Conservation (phyloP, 2,329 filamentous ascomycete species). For the Alternaria triticimaculans region DNA sequence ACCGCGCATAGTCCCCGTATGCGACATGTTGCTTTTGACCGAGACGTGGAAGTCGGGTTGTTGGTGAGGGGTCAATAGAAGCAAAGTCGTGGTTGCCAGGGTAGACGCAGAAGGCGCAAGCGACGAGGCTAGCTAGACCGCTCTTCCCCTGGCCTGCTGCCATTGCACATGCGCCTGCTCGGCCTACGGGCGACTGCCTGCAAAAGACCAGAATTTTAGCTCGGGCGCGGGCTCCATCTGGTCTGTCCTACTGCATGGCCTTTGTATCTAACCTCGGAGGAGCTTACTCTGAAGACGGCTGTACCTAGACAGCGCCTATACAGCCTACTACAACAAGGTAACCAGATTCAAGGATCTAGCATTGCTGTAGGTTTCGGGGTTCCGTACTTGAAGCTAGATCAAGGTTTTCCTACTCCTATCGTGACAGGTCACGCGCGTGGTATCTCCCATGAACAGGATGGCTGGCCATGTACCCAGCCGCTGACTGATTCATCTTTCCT, state of each 20-base stretch:
- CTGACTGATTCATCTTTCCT: background rate
- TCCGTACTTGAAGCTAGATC: background rate
- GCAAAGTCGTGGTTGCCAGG: constrained; percentile 29
- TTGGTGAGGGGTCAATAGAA: constrained; percentile 28
- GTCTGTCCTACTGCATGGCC: background rate
- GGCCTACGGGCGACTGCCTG: background rate
- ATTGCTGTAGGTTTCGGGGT: background rate
- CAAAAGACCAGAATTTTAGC: background rate
- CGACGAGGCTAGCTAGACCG: constrained; percentile 23
- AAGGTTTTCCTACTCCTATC: background rate
- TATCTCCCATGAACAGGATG: background rate
- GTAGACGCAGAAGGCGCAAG: constrained; percentile 25
- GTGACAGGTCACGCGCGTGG: background rate
- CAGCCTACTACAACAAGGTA: background rate
- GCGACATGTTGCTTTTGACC: constrained; percentile 59
- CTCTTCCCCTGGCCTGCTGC: constrained; percentile 1
- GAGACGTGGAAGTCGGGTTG: constrained; percentile 25
- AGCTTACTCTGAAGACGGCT: background rate
- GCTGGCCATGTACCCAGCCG: background rate
- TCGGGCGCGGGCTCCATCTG: background rate
- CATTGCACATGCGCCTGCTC: background rate
- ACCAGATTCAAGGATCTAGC: background rate
- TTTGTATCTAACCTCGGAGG: background rate
- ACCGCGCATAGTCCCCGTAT: constrained; percentile 70
- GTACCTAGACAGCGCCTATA: background rate